A percentile compares a stretch with the other conserved stretches of the same genome.
Conservation (phyloP, 768 basidiomycete genomes). For the Crassisporium funariophilum region DNA sequence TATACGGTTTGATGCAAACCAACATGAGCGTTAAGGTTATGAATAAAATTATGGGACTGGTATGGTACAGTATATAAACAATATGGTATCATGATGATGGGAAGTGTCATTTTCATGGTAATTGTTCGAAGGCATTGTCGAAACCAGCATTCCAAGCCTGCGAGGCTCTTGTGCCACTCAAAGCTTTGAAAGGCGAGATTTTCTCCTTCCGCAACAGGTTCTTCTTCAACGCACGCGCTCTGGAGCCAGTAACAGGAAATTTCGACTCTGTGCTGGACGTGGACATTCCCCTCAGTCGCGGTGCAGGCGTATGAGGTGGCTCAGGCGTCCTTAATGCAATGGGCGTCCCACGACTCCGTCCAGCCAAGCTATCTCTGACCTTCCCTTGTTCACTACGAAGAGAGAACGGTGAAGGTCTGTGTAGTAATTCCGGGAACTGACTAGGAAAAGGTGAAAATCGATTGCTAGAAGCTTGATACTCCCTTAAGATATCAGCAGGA, state of each 20-base stretch:
- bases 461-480: not conserved
- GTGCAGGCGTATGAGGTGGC: slow-evolving; percentile 12
- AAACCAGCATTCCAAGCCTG: slow-evolving; percentile 1
- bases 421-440: no score
- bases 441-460: no score
- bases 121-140: not conserved
- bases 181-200: slow-evolving; percentile 37
- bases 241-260: slow-evolving; percentile 40
- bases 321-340: slow-evolving; percentile 1
- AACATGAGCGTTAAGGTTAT: no score
- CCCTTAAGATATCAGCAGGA: not conserved
- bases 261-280: slow-evolving; percentile 27
- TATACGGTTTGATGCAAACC: no score
- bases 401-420: no score
- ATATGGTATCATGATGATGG: slow-evolving; percentile 21
- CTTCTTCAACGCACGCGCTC: slow-evolving; percentile 39
- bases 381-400: no score
- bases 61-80: no score
- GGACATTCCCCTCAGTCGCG: slow-evolving; percentile 1
- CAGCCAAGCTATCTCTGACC: no score
- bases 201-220: slow-evolving; percentile 32
- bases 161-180: slow-evolving; percentile 37
- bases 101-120: not conserved
- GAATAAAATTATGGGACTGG: no score
- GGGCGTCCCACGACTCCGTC: not conserved